These are phyloP conservation scores for Pneumocystis jirovecii DNA, from an alignment of 1,139 yeast species.

Conservation along the genomic window DNA sequence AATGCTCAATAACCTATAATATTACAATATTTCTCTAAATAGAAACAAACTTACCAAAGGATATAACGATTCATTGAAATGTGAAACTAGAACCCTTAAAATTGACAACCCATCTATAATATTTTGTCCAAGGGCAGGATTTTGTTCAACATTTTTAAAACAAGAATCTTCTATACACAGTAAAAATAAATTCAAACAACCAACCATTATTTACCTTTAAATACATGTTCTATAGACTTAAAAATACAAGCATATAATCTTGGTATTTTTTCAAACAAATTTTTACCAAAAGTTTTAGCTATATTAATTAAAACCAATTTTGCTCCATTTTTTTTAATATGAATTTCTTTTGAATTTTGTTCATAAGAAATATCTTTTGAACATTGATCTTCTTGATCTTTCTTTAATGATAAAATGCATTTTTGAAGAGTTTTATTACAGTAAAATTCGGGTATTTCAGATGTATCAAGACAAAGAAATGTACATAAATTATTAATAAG, in stretches of 20 bases:
- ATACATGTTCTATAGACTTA: slow-evolving; percentile 38
- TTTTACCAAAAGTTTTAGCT: slow-evolving; percentile 33
- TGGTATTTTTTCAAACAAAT: slow-evolving; percentile 48
- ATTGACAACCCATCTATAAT: slow-evolving; percentile 80
- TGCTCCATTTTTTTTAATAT: slow-evolving; percentile 72
- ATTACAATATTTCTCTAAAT: neutral
- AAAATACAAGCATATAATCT: slow-evolving; percentile 55
- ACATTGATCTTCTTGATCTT: slow-evolving; percentile 57
- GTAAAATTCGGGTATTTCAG: slow-evolving; percentile 86
- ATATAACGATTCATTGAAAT: slow-evolving; percentile 37
- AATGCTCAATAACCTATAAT: slow-evolving; percentile 28
- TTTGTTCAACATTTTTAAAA: slow-evolving; percentile 29
- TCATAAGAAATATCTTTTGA: slow-evolving; percentile 51
- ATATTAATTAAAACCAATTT: slow-evolving; percentile 48
- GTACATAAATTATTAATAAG: slow-evolving; percentile 83
- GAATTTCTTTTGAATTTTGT: slow-evolving; percentile 48
- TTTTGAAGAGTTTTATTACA: slow-evolving; percentile 46
- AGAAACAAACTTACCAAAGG: slow-evolving; percentile 20
- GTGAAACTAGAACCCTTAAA: slow-evolving; percentile 57
- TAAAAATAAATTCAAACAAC: neutral
- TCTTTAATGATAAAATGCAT: slow-evolving; percentile 60
- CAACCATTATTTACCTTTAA: slow-evolving; percentile 14
- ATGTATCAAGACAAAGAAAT: slow-evolving; percentile 84
- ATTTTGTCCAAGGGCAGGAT: slow-evolving; percentile 52
- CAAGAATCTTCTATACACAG: slow-evolving; percentile 16